Percentiles rank a stretch among this genome's conserved stretches.
These are phyloP conservation scores for Pterocarpus macrocarpus DNA, from an alignment of 306 rosid genomes.

Conservation along the genomic window DNA sequence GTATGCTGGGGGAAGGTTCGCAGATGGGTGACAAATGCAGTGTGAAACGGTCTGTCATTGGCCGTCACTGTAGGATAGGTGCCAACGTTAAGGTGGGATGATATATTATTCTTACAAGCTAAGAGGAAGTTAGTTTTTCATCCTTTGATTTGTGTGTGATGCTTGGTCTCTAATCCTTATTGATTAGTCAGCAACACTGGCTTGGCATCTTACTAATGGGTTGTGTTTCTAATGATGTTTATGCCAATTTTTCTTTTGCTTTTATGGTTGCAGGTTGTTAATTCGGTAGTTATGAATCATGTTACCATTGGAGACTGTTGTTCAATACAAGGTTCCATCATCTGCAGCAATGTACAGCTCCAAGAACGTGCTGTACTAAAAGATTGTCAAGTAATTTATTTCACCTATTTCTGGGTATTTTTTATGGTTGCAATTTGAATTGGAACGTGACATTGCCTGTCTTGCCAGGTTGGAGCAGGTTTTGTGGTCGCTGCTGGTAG, in stretches of 20 bases:
- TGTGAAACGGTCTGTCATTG: constrained; percentile 95
- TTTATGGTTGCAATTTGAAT: constrained; percentile 33
- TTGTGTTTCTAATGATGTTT: constrained; percentile 27
- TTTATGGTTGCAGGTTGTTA: constrained; percentile 67
- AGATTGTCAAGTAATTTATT: constrained; percentile 85
- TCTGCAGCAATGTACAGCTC: constrained; percentile 96
- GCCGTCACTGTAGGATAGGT: constrained; percentile 99
- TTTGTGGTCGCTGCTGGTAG: constrained; percentile 88
- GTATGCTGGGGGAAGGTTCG: constrained; percentile 99
- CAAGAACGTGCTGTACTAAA: constrained; percentile 87
- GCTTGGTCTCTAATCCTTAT: not conserved
- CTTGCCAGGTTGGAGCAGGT: constrained; percentile 86
- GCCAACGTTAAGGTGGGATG: constrained; percentile 87
- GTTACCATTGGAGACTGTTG: constrained; percentile 89
- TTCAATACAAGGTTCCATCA: constrained; percentile 90
- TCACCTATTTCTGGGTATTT: not conserved
- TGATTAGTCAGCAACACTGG: constrained; percentile 9
- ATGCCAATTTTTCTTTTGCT: constrained; percentile 19
- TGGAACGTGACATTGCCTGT: constrained; percentile 38
- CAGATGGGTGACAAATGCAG: constrained; percentile 99
- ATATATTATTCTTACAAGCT: constrained; percentile 38
- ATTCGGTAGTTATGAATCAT: constrained; percentile 93
- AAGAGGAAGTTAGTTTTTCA: constrained; percentile 36
- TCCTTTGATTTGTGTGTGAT: constrained; percentile 17
- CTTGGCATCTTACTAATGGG: constrained; percentile 9